A percentile compares a stretch with the other conserved stretches of the same genome.
Conservation (phyloP, 2,329 filamentous ascomycete species). For the Pseudopyrenochaeta lycopersici region DNA sequence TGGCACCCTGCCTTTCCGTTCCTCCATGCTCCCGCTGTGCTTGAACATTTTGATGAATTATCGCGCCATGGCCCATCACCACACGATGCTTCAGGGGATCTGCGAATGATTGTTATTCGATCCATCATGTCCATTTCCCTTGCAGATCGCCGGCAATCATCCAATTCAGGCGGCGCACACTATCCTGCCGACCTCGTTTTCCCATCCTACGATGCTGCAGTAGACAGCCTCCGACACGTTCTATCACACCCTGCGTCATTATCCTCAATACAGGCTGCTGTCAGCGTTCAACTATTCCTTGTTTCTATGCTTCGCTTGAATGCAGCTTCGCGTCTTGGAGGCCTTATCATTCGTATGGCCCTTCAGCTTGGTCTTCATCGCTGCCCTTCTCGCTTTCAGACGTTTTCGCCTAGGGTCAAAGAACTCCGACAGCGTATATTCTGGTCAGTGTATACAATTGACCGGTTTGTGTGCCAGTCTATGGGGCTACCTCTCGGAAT, state of each 20-base stretch:
- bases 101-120: conserved; percentile 56
- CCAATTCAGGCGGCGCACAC: conserved; percentile 20
- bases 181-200: conserved; percentile 59
- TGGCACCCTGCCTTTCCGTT: conserved; percentile 68
- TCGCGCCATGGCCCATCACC: conserved; percentile 44
- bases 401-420: conserved; percentile 59
- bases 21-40: conserved; percentile 62
- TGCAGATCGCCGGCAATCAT: conserved; percentile 60
- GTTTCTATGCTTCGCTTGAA: conserved; percentile 66
- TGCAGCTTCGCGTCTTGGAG: conserved; percentile 65
- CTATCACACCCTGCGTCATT: conserved; percentile 60
- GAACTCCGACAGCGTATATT: conserved; percentile 63
- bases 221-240: conserved; percentile 59
- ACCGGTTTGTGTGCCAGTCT: conserved; percentile 65
- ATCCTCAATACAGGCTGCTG: conserved; percentile 56
- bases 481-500: conserved; percentile 65
- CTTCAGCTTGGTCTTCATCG: conserved; percentile 68
- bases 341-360: conserved; percentile 63
- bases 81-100: conserved; percentile 28
- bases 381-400: conserved; percentile 62
- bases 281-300: conserved; percentile 64
- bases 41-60: conserved; percentile 57
- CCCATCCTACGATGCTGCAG: conserved; percentile 59
- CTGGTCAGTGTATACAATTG: conserved; percentile 66
- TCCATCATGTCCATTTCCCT: conserved; percentile 64